Evolutionary conservation across 257 asterid genomes (phyloP).

Genomic region (Cordia subcordata): DNA sequence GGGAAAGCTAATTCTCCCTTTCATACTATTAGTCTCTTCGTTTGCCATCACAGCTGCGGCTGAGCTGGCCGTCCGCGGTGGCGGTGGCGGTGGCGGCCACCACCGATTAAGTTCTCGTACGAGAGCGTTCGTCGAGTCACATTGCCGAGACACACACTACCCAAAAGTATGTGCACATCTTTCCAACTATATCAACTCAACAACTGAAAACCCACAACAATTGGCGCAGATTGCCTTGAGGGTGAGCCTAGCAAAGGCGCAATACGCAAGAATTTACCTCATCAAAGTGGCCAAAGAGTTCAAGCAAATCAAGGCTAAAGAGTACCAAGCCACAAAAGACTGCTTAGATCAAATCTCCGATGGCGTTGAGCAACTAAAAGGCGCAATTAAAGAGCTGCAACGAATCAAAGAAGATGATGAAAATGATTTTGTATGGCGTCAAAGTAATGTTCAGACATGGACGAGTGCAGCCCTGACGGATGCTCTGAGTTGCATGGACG

Average conservation of each 20-base stretch:
- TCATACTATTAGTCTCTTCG: neutral
- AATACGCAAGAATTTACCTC: neutral
- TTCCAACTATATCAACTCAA: neutral
- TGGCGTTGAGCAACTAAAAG: neutral
- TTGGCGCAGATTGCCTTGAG: conserved; percentile 2
- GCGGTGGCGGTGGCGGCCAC: neutral
- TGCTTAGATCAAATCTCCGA: conserved; percentile 1
- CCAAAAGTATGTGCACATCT: conserved; percentile 2
- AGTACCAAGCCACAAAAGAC: conserved; percentile 4
- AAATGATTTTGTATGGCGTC: neutral
- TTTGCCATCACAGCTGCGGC: neutral
- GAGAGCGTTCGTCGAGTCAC: neutral
- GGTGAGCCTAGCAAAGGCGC: conserved; percentile 3
- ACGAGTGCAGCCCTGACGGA: conserved; percentile 4
- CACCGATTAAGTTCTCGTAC: neutral
- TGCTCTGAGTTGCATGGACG: conserved; percentile 2
- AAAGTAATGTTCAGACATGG: conserved; percentile 1
- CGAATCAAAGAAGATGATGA: neutral
- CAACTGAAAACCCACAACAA: conserved; percentile 1
- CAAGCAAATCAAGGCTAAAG: conserved; percentile 4
- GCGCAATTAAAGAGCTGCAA: neutral
- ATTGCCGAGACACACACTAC: neutral
- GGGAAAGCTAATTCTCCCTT: neutral
- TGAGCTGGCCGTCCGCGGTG: neutral
- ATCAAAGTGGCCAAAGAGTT: conserved; percentile 1